Evolutionary conservation across 768 basidiomycete species (phyloP), one percentile per base, ranked within the genome.

Genomic region (Boletus rufocinnamomeus): DNA sequence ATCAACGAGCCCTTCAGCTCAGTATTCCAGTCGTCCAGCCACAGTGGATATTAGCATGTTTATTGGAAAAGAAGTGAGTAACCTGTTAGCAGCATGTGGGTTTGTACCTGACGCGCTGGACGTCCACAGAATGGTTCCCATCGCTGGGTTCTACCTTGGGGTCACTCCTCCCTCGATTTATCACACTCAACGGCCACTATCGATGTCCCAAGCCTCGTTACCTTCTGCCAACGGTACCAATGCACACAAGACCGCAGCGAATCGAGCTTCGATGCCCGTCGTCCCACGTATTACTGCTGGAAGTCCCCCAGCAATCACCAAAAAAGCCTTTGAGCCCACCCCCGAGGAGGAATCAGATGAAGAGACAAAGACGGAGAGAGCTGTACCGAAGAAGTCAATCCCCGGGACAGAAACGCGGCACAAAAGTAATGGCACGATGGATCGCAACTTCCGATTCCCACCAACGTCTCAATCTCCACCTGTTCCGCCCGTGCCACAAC

Each of bases 21-120:
- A 95, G 91, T 57, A 93, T 98, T 57, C 97, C 97, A 0, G 86
- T 98, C 51, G 94, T 98, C 2, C 90, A 94, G 61, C 96, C 96
- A 2, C 87, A 91, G 47, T 98, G 97, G 96, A 82, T 98, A 63
- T 71, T 98, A 34, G 93, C 96, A 0, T 98, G 96, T 69, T 83
- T 88, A 51, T 72, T 84, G 0, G 92, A 96, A 69, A 87, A 88
- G 68, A 91, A 88, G 93, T 94, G 61, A 61, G 86, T 72, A 25
- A 7, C 19, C 11, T 10, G 41, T 50, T 60, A 52, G 21, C 41
- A 34, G n/a, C 5, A 14, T 60, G 32, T 28, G 23, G 45, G 49
- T 32, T 37, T 6, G 32, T 9, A 49, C 45, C 45, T 54, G 23
- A 59, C 51, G 23, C 43, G 35, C 14, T 54, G 37, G 54, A 43